A percentile compares a stretch with the other conserved stretches of the same genome.
Conservation (phyloP, 345 rosid genomes). For the Tarenaya hassleriana region DNA sequence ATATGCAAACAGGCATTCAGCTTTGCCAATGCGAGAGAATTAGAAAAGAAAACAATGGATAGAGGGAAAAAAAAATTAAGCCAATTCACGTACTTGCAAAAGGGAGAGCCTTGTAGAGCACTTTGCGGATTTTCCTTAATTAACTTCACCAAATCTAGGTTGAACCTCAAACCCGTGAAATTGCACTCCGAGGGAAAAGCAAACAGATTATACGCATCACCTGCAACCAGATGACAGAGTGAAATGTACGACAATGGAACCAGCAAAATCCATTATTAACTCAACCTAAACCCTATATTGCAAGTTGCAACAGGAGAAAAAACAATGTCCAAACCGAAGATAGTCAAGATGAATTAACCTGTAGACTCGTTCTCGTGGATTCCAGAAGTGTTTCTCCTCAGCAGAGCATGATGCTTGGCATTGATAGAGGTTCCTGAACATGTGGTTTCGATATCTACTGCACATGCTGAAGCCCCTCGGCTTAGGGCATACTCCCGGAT, state of each 20-base stretch:
- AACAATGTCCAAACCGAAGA: conserved; percentile 2
- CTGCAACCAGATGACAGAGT: conserved; percentile 38
- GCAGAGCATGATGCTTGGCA: conserved; percentile 44
- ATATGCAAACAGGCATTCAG: conserved; percentile 3
- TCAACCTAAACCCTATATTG: no score
- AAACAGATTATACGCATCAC: conserved; percentile 61
- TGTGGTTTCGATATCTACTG: conserved; percentile 57
- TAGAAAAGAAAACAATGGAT: neutral
- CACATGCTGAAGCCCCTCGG: conserved; percentile 77
- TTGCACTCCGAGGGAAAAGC: conserved; percentile 97
- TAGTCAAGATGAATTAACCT: conserved; percentile 34
- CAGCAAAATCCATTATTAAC: neutral
- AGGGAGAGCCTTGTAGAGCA: conserved; percentile 46
- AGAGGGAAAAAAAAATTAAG: conserved; percentile 3
- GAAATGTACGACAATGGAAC: conserved; percentile 10
- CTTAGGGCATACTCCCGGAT: conserved; percentile 95
- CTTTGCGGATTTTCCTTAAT: conserved; percentile 53
- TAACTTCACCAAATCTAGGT: conserved; percentile 61
- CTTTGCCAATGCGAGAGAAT: conserved; percentile 5
- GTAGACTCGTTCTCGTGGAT: conserved; percentile 26
- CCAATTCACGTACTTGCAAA: conserved; percentile 40
- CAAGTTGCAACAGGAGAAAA: no score
- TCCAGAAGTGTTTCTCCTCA: conserved; percentile 44
- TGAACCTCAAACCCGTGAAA: conserved; percentile 84
- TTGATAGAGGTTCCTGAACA: conserved; percentile 31